Evolutionary conservation across 495 filamentous ascomycete genomes (phyloP), one percentile per base, ranked within the genome.

Genomic region (Aspergillus bridgeri): DNA sequence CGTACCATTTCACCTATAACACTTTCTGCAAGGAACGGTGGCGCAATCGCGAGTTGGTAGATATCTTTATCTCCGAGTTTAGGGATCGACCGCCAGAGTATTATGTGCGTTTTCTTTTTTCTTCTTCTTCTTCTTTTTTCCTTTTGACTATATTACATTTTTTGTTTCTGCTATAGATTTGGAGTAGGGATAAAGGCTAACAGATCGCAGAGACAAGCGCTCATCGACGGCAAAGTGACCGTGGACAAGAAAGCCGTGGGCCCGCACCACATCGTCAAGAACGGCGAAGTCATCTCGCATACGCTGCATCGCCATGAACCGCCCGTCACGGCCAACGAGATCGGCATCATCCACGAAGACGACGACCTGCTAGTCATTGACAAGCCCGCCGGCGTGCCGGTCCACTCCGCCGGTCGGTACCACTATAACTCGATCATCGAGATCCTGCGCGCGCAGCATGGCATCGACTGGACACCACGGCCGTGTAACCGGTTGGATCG

Each of bases 301-400:
- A 98, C 92, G 6, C 81, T 94, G 53, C 94, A 98, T 69, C 90
- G 94, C 38, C 94, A 98, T 67, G 94, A 98, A 70, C 95, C 94
- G 3, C 94, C 94, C 5, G 88, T 96, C 22, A 90, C 89, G 3
- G 84, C 82, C n/a, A 76, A 87, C 13, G 81, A 89, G 0, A 88
- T 98, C 42, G 83, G 83, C 3, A 84, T 96, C 45, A 83, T 98
- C 42, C 87, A 95, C 69, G 94, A 98, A 72, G 90, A 95, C 63
- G 84, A 95, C 17, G 86, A 90, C 57, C 84, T 98, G 73, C 86
- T 98, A 27, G 92, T 96, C 52, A 96, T 98, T 66, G 91, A 96
- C 74, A 98, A 98, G 73, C 94, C 94, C 1, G 87, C 94, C 20
- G 94, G 94, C 11, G 82, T 98, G 19, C 94, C 94, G 0, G 94